Evolutionary conservation across 371 early-diverging fungal species (phyloP).

Genomic region (Rhizopus stolonifer): DNA sequence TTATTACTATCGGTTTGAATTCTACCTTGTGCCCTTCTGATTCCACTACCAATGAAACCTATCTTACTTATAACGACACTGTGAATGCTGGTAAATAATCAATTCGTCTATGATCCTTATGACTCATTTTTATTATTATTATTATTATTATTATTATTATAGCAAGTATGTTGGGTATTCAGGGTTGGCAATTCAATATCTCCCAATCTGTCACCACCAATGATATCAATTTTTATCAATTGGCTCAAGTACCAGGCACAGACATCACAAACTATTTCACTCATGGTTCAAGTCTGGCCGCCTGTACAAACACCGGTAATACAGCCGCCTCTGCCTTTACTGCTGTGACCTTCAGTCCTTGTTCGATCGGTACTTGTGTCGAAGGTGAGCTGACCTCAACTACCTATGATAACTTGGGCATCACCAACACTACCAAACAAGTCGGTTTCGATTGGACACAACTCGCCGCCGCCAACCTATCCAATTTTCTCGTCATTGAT

Average conservation of each 20-base stretch:
- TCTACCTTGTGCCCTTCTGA: constrained; percentile 54
- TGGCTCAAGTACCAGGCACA: constrained; percentile 50
- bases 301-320: constrained; percentile 41
- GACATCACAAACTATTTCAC: constrained; percentile 63
- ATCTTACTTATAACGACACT: constrained; percentile 46
- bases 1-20: constrained; percentile 63
- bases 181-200: constrained; percentile 51
- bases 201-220: constrained; percentile 27
- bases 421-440: constrained; percentile 37
- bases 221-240: constrained; percentile 26
- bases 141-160: constrained; percentile 15
- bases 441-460: constrained; percentile 79
- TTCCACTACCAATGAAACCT: constrained; percentile 40
- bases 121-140: constrained; percentile 7
- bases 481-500: constrained; percentile 69
- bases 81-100: constrained; percentile 27
- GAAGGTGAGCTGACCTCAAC: constrained; percentile 26
- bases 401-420: constrained; percentile 15
- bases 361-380: constrained; percentile 33
- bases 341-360: constrained; percentile 54
- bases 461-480: constrained; percentile 38
- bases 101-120: no score
- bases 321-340: constrained; percentile 30
- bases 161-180: constrained; percentile 45
- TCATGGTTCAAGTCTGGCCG: constrained; percentile 30